phyloP scores from a whole-genome alignment of 176 grass and related monocot species.

The sorghum (Sorghum bicolor) region Sorghum_bicolor_NCBIv3 NC_012875.2:605001-605500 shows the following conservation, averaged over 20 bases:
- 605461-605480: conserved; percentile 35
- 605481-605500: no score
- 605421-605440: conserved; percentile 5
- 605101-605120: no score
- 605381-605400: not conserved
- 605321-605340: conserved; percentile 26
- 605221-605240: not conserved
- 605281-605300: not conserved
- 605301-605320: not conserved
- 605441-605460: conserved; percentile 33
- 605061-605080: no score
- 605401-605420: conserved; percentile 1
- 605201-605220: not conserved
- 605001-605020: no score
- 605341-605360: conserved; percentile 29
- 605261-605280: not conserved
- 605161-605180: no score
- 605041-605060: no score
- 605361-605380: not conserved
- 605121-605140: no score
- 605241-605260: not conserved
- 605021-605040: no score
- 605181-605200: not conserved
- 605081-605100: no score
- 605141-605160: no score